Conservation (phyloP, 768 basidiomycete genomes). For the Leccinellum rugosiceps region DNA sequence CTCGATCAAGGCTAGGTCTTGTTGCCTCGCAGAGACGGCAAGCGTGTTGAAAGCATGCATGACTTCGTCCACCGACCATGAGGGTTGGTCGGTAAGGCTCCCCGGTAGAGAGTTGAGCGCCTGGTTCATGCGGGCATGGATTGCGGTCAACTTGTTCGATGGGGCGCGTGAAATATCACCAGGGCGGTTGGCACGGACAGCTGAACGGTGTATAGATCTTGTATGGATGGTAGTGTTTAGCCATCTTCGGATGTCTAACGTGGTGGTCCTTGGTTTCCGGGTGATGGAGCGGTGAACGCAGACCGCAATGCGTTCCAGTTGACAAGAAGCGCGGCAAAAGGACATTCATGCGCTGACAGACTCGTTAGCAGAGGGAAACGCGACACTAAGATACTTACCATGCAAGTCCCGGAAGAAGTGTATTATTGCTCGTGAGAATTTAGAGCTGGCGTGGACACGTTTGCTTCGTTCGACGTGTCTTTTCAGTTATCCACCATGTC, state of each 20-base stretch:
- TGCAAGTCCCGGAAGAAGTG: background rate
- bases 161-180: slow-evolving; percentile 11
- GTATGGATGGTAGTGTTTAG: slow-evolving; percentile 13
- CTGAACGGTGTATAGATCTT: slow-evolving; percentile 2
- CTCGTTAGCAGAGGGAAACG: slow-evolving; percentile 7
- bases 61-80: slow-evolving; percentile 29
- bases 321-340: slow-evolving; percentile 38
- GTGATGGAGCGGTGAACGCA: slow-evolving; percentile 22
- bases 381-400: slow-evolving; percentile 15
- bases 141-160: slow-evolving; percentile 17
- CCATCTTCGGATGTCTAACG: slow-evolving; percentile 23
- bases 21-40: slow-evolving; percentile 47
- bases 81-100: slow-evolving; percentile 1
- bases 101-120: slow-evolving; percentile 22
- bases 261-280: slow-evolving; percentile 9
- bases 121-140: slow-evolving; percentile 23
- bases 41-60: slow-evolving; percentile 42
- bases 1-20: slow-evolving; percentile 54
- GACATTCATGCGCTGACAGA: slow-evolving; percentile 57
- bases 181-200: background rate
- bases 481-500: slow-evolving; percentile 56
- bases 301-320: slow-evolving; percentile 27
- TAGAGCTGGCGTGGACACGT: slow-evolving; percentile 26
- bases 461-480: slow-evolving; percentile 14
- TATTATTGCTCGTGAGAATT: slow-evolving; percentile 26